These are phyloP conservation scores for Lachancea fermentati DNA, from an alignment of 805 yeast genomes.

Conservation along the genomic window DNA sequence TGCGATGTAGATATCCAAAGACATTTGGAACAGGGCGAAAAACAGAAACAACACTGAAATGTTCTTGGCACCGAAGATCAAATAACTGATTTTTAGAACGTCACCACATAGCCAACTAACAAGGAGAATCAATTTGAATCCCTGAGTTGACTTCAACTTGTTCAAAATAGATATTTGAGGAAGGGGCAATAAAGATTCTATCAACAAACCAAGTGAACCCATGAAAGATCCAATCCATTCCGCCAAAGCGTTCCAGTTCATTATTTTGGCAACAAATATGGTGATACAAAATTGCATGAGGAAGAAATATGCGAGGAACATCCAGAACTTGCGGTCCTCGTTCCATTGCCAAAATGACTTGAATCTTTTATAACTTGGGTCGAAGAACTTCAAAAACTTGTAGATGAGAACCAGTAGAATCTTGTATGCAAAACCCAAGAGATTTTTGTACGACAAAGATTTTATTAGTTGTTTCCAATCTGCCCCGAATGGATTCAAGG, in stretches of 20 bases:
- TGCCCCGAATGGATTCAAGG: constrained; percentile 20
- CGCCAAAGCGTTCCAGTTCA: constrained; percentile 44
- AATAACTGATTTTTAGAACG: constrained; percentile 65
- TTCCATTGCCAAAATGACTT: constrained; percentile 85
- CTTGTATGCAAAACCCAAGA: constrained; percentile 22
- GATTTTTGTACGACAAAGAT: constrained; percentile 19
- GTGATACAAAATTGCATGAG: constrained; percentile 34
- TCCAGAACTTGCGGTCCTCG: constrained; percentile 53
- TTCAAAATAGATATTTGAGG: constrained; percentile 71
- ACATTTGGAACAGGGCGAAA: constrained; percentile 75
- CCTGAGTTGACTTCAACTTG: constrained; percentile 62
- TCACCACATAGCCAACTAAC: constrained; percentile 91
- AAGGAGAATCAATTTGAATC: constrained; percentile 69
- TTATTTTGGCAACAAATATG: constrained; percentile 26
- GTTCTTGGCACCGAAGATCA: constrained; percentile 69
- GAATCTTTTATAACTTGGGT: constrained; percentile 62
- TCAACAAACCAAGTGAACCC: constrained; percentile 60
- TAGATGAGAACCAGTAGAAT: constrained; percentile 27
- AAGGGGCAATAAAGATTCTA: constrained; percentile 68
- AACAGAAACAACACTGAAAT: constrained; percentile 58
- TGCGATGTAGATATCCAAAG: constrained; percentile 65
- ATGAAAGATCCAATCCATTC: constrained; percentile 46
- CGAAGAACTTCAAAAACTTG: constrained; percentile 54
- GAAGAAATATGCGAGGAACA: constrained; percentile 47
- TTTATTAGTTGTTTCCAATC: constrained; percentile 27